Conservation (phyloP, 441 rosid species). For the Raphanus hybrid region DNA sequence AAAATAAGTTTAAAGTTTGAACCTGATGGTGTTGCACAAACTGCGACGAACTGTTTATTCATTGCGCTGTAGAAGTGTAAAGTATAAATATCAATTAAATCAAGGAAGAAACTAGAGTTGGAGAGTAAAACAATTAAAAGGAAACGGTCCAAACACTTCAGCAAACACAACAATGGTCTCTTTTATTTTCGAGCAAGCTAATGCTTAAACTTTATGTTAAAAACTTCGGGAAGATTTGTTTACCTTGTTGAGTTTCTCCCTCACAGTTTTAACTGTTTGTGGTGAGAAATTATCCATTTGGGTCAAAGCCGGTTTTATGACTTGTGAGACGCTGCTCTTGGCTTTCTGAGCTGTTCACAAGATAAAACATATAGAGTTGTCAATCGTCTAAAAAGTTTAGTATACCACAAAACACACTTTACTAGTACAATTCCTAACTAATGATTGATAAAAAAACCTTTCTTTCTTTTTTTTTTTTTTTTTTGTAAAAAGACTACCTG, state of each 20-base stretch:
- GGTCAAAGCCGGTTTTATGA: slow-evolving; percentile 31
- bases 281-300: slow-evolving; percentile 11
- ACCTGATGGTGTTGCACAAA: slow-evolving; percentile 63
- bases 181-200: too few species aligned
- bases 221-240: too few species aligned
- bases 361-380: background rate
- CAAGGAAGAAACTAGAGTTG: background rate
- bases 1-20: background rate
- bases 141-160: too few species aligned
- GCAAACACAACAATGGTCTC: too few species aligned
- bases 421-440: background rate
- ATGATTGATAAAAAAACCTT: background rate
- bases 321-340: slow-evolving; percentile 31
- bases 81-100: background rate
- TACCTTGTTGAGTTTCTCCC: too few species aligned
- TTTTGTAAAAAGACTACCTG: background rate
- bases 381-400: background rate
- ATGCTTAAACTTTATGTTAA: too few species aligned
- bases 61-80: slow-evolving; percentile 45
- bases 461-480: too few species aligned
- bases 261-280: too few species aligned
- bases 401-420: background rate
- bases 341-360: slow-evolving; percentile 26
- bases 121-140: background rate
- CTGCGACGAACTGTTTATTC: slow-evolving; percentile 37